Evolutionary conservation across 2,329 filamentous ascomycete species (phyloP).

Genomic region (Fusarium verrucosum): DNA sequence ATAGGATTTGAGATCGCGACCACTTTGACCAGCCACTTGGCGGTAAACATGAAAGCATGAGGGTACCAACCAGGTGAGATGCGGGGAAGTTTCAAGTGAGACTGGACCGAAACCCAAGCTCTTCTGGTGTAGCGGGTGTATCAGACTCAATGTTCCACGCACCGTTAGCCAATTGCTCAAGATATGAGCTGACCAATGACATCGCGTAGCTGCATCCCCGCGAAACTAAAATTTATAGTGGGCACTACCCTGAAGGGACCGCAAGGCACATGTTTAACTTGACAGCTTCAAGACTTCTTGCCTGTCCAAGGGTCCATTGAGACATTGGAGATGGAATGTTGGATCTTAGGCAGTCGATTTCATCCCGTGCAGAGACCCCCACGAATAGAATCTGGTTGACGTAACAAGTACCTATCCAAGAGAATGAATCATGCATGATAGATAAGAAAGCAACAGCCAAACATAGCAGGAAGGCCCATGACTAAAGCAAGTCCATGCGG

Average conservation of each 20-base stretch:
- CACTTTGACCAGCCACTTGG: not conserved
- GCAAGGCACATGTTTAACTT: not conserved
- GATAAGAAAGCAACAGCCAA: not conserved
- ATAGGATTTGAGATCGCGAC: not conserved
- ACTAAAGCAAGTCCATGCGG: not conserved
- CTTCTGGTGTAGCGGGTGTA: slow-evolving; percentile 8
- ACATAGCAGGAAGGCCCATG: not conserved
- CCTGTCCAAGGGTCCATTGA: slow-evolving; percentile 2
- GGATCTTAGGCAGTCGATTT: not conserved
- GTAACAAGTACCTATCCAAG: not conserved
- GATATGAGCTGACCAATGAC: slow-evolving; percentile 29
- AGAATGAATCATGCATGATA: not conserved
- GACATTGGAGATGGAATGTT: slow-evolving; percentile 4
- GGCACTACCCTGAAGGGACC: slow-evolving; percentile 30
- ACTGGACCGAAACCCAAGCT: slow-evolving; percentile 6
- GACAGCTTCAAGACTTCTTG: slow-evolving; percentile 4
- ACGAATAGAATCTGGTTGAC: not conserved
- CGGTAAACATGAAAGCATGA: not conserved
- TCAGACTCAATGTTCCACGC: slow-evolving; percentile 12
- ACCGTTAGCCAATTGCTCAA: slow-evolving; percentile 2
- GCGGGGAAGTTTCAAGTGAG: slow-evolving; percentile 30
- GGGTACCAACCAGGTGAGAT: slow-evolving; percentile 23
- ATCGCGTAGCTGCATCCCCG: slow-evolving; percentile 24
- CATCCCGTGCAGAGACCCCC: too few relatives aligned
- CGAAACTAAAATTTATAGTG: slow-evolving; percentile 21